Conservation (phyloP, 257 asterid species). For the Plantago elongata region DNA sequence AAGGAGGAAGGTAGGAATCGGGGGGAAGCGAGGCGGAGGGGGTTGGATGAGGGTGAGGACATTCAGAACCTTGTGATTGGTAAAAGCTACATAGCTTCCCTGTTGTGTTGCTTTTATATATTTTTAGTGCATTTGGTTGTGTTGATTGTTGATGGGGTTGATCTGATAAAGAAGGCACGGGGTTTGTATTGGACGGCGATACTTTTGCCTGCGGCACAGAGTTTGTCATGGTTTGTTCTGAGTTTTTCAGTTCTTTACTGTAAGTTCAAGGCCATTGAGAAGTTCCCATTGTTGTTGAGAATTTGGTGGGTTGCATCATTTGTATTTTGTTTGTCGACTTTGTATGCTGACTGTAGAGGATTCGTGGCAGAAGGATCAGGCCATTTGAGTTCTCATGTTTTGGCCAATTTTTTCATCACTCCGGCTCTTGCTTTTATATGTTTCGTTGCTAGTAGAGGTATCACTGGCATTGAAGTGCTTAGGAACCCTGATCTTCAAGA, state of each 20-base stretch:
- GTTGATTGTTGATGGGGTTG: constrained; percentile 56
- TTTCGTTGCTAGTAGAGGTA: constrained; percentile 65
- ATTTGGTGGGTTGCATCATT: constrained; percentile 84
- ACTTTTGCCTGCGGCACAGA: constrained; percentile 54
- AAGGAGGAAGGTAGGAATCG: constrained; percentile 43
- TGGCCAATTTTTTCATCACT: constrained; percentile 51
- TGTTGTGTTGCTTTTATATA: constrained; percentile 64
- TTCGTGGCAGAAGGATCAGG: constrained; percentile 48
- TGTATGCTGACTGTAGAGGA: constrained; percentile 61
- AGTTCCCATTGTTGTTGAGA: constrained; percentile 54
- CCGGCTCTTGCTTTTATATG: constrained; percentile 74
- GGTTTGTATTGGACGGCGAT: constrained; percentile 47
- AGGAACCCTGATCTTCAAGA: constrained; percentile 64
- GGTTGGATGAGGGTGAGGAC: constrained; percentile 36
- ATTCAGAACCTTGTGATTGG: constrained; percentile 45
- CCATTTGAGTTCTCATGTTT: constrained; percentile 58
- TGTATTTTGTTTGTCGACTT: constrained; percentile 40
- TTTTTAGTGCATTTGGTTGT: constrained; percentile 54
- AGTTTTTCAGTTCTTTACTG: constrained; percentile 61
- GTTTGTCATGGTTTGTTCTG: constrained; percentile 68
- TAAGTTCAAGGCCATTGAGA: constrained; percentile 43
- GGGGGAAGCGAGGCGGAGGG: constrained; percentile 27
- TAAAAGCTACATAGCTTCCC: constrained; percentile 50
- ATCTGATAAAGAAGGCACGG: constrained; percentile 34
- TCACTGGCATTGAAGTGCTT: constrained; percentile 50